Conservation (phyloP, 2,329 filamentous ascomycete genomes). For the Penicillium palitans region DNA sequence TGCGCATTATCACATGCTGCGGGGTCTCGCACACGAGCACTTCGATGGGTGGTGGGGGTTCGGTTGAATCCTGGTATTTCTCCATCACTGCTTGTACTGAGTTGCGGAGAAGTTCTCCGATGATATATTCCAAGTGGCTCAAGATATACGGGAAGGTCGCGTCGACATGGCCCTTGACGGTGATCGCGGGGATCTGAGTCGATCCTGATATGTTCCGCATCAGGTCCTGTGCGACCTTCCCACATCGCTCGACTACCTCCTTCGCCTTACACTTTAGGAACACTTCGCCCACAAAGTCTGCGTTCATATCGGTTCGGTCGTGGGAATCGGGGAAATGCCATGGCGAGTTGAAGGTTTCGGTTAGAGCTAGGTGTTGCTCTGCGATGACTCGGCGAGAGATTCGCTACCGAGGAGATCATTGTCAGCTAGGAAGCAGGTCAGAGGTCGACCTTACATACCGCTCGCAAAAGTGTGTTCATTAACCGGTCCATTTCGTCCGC, state of each 20-base stretch:
- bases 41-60: slow-evolving; percentile 76
- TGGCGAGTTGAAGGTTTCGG: slow-evolving; percentile 87
- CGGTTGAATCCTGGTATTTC: slow-evolving; percentile 54
- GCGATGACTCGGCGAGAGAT: slow-evolving; percentile 96
- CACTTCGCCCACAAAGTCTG: slow-evolving; percentile 92
- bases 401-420: slow-evolving; percentile 54
- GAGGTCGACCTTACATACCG: slow-evolving; percentile 56
- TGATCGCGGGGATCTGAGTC: slow-evolving; percentile 74
- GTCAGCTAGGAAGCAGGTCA: slow-evolving; percentile 5
- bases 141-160: slow-evolving; percentile 96
- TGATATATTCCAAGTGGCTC: slow-evolving; percentile 93
- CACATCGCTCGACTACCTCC: slow-evolving; percentile 84
- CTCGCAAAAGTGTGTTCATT: slow-evolving; percentile 90
- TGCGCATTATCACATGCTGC: slow-evolving; percentile 92
- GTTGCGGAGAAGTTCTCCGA: slow-evolving; percentile 92
- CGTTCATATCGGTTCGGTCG: slow-evolving; percentile 59
- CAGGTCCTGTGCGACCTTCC: slow-evolving; percentile 71
- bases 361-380: slow-evolving; percentile 92
- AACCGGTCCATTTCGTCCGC: slow-evolving; percentile 83
- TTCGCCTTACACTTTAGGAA: slow-evolving; percentile 90
- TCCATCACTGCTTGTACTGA: slow-evolving; percentile 92
- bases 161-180: slow-evolving; percentile 77
- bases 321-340: slow-evolving; percentile 84
- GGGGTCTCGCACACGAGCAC: slow-evolving; percentile 91
- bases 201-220: slow-evolving; percentile 73